Conservation (phyloP, 1,139 yeast genomes). For the Geotrichum klebahnii region DNA sequence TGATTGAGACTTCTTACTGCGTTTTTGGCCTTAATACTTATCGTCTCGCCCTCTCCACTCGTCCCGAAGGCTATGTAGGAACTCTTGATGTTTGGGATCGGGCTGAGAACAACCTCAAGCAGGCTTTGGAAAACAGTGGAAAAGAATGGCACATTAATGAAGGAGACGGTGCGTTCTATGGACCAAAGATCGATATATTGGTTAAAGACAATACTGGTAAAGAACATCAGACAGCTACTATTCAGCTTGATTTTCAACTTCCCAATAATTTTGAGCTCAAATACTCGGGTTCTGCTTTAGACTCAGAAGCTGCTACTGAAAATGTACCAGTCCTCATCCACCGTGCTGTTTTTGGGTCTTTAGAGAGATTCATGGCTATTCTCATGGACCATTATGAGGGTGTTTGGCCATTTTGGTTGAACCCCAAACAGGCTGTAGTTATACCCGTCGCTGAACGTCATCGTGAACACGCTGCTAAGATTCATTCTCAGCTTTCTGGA, state of each 20-base stretch:
- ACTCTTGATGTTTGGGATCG: conserved; percentile 74
- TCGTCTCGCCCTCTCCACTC: conserved; percentile 74
- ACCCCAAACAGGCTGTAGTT: conserved; percentile 87
- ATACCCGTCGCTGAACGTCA: conserved; percentile 72
- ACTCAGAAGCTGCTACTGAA: conserved; percentile 22
- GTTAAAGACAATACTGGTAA: conserved; percentile 79
- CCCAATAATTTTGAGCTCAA: conserved; percentile 78
- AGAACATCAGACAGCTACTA: conserved; percentile 91
- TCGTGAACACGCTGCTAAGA: conserved; percentile 49
- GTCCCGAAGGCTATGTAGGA: conserved; percentile 86
- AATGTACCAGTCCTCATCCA: conserved; percentile 83
- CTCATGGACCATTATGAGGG: conserved; percentile 88
- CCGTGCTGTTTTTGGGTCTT: conserved; percentile 90
- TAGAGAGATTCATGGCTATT: conserved; percentile 88
- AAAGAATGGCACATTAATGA: conserved; percentile 69
- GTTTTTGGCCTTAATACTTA: conserved; percentile 71
- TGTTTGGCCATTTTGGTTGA: conserved; percentile 97
- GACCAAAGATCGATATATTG: conserved; percentile 84
- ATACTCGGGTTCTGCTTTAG: conserved; percentile 43
- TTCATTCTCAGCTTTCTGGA: conserved; percentile 51
- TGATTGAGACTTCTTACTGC: conserved; percentile 72
- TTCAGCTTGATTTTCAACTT: conserved; percentile 75
- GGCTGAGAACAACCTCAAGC: conserved; percentile 71
- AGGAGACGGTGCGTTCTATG: conserved; percentile 98
- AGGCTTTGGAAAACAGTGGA: conserved; percentile 61